Conservation (phyloP, 2,329 filamentous ascomycete genomes). For the Colletotrichum sp. region DNA sequence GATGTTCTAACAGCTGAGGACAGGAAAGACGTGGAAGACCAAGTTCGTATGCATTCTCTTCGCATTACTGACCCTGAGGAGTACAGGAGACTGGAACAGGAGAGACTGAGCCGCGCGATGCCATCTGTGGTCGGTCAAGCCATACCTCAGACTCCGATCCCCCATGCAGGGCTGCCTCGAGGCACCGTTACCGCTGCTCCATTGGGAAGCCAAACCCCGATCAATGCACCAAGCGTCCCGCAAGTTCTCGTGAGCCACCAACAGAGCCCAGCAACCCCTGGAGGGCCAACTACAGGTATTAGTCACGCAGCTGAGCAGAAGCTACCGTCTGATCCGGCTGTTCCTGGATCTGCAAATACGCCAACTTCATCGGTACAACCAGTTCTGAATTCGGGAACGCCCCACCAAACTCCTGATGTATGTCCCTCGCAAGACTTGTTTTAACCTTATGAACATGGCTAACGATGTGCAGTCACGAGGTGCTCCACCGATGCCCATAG, state of each 20-base stretch:
- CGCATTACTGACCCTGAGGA: conserved; percentile 36
- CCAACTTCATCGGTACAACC: background rate
- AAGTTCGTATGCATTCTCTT: conserved; percentile 37
- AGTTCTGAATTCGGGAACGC: background rate
- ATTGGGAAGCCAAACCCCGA: background rate
- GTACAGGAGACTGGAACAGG: conserved; percentile 28
- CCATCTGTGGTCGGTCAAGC: background rate
- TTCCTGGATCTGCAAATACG: background rate
- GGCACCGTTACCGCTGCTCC: background rate
- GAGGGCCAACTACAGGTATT: background rate
- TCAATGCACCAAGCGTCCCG: background rate
- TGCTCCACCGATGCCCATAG: conserved; percentile 34
- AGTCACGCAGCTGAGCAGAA: background rate
- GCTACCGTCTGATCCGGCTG: background rate
- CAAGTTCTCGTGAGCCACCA: background rate
- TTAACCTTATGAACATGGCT: background rate
- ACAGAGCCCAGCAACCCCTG: background rate
- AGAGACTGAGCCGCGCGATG: background rate
- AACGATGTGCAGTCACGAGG: background rate
- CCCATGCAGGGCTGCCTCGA: background rate
- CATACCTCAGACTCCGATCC: background rate
- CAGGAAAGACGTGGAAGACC: conserved; percentile 54
- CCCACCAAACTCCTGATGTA: background rate
- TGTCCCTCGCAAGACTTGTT: background rate
- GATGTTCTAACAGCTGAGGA: conserved; percentile 66